These are phyloP conservation scores for Akanthomyces muscarius DNA, from an alignment of 2,329 filamentous ascomycete species.

Conservation along the genomic window DNA sequence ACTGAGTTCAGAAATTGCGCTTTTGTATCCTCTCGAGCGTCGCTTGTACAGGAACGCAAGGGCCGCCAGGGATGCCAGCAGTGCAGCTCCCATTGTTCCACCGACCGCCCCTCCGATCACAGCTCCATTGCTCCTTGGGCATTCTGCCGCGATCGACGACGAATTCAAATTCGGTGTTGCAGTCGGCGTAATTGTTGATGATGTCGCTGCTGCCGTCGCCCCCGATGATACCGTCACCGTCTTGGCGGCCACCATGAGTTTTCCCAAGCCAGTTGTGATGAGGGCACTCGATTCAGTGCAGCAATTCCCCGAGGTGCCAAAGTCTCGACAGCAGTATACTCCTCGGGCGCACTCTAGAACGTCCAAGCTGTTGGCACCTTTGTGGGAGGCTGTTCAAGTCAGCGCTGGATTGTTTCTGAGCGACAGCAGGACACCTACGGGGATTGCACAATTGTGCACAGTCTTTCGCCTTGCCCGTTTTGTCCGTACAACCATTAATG, in stretches of 20 bases:
- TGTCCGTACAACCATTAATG: slow-evolving; percentile 23
- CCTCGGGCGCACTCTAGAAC: slow-evolving; percentile 22
- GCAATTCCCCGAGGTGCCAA: slow-evolving; percentile 18
- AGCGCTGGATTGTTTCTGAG: neutral
- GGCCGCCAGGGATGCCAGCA: slow-evolving; percentile 23
- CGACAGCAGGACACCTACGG: slow-evolving; percentile 14
- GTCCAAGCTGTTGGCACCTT: slow-evolving; percentile 1
- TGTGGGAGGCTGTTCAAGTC: neutral
- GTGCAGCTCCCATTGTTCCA: slow-evolving; percentile 22
- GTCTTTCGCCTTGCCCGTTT: slow-evolving; percentile 15
- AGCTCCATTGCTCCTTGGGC: slow-evolving; percentile 23
- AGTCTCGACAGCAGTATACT: slow-evolving; percentile 22
- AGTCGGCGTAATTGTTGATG: neutral
- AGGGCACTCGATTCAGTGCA: slow-evolving; percentile 16
- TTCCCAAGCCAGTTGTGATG: slow-evolving; percentile 17
- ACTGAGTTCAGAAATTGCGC: neutral
- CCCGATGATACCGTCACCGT: slow-evolving; percentile 6
- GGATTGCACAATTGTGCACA: slow-evolving; percentile 22
- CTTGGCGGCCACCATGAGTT: slow-evolving; percentile 13
- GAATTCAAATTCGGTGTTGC: neutral
- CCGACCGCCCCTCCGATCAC: slow-evolving; percentile 24
- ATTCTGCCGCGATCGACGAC: neutral
- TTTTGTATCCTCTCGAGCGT: neutral
- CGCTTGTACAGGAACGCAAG: slow-evolving; percentile 19
- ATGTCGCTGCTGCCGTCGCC: neutral